These are phyloP conservation scores for Amaranthus palmeri DNA, from an alignment of 148 eudicot species.

Conservation along the genomic window DNA sequence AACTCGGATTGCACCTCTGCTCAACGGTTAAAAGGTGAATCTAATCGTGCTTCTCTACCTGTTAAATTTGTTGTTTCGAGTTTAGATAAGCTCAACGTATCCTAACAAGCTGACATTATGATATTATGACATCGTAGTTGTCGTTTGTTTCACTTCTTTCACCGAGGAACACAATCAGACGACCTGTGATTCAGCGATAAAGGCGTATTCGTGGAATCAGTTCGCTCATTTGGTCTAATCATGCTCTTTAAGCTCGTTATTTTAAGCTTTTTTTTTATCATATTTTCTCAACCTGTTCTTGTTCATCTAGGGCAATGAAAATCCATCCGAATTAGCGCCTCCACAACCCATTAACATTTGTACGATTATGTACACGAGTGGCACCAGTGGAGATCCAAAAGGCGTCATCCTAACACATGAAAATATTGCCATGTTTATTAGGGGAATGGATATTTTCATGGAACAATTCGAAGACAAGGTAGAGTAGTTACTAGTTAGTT, in stretches of 20 bases:
- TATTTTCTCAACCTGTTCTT: neutral
- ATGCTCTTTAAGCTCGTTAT: neutral
- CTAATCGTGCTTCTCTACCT: too few species aligned
- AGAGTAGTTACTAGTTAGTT: neutral
- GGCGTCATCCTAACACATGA: slow-evolving; percentile 94
- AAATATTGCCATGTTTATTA: slow-evolving; percentile 43
- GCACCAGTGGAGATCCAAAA: slow-evolving; percentile 97
- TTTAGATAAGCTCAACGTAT: neutral
- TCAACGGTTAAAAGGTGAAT: slow-evolving; percentile 64
- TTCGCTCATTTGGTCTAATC: slow-evolving; percentile 56
- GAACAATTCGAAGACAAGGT: slow-evolving; percentile 94
- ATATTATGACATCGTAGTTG: slow-evolving; percentile 37
- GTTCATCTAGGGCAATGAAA: slow-evolving; percentile 55
- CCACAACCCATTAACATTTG: slow-evolving; percentile 63
- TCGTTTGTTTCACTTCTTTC: slow-evolving; percentile 73
- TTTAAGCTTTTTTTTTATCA: neutral
- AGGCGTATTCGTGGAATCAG: slow-evolving; percentile 65
- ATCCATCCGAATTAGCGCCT: slow-evolving; percentile 47
- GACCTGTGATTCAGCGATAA: slow-evolving; percentile 46
- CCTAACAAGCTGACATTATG: slow-evolving; percentile 8
- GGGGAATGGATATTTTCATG: slow-evolving; percentile 79
- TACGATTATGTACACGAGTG: slow-evolving; percentile 98
- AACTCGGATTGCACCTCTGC: slow-evolving; percentile 58
- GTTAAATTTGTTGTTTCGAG: neutral
- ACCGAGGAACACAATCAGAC: slow-evolving; percentile 44